These are phyloP conservation scores for Phoma herbarum DNA, from an alignment of 2,329 filamentous ascomycete species.

Conservation along the genomic window DNA sequence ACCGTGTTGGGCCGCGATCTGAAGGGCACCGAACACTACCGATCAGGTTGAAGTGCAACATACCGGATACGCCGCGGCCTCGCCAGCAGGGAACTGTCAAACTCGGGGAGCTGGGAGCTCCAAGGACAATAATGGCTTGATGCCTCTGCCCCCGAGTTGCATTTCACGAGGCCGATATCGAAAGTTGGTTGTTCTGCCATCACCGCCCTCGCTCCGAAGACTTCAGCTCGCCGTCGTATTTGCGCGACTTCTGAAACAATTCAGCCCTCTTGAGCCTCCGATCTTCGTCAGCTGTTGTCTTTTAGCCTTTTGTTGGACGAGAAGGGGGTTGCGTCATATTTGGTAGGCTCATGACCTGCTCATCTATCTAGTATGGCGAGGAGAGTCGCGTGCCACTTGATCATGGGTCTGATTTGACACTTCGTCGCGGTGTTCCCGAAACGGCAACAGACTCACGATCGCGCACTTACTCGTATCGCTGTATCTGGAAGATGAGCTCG, in stretches of 20 bases:
- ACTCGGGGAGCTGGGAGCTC: not conserved
- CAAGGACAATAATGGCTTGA: not conserved
- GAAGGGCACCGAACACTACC: not conserved
- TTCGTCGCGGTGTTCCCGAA: not conserved
- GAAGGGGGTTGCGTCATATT: slow-evolving; percentile 11
- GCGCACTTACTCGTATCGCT: slow-evolving; percentile 14
- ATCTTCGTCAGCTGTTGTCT: slow-evolving; percentile 10
- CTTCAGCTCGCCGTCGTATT: not conserved
- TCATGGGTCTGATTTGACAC: slow-evolving; percentile 12
- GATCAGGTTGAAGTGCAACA: not conserved
- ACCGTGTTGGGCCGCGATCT: not conserved
- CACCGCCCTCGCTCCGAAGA: not conserved
- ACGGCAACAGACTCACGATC: slow-evolving; percentile 5
- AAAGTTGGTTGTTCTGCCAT: not conserved
- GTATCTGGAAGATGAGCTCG: slow-evolving; percentile 4
- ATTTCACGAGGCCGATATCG: not conserved
- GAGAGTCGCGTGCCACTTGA: slow-evolving; percentile 18
- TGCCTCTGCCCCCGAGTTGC: not conserved
- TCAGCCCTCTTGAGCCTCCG: not conserved
- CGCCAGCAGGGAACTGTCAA: not conserved
- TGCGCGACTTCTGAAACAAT: not conserved
- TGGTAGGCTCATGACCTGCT: slow-evolving; percentile 13
- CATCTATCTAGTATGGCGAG: slow-evolving; percentile 1
- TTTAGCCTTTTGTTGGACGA: slow-evolving; percentile 10
- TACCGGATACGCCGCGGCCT: not conserved